Base-by-base conservation (phyloP, 2,329 filamentous ascomycete species). In the Ceratocystis papillata region DNA sequence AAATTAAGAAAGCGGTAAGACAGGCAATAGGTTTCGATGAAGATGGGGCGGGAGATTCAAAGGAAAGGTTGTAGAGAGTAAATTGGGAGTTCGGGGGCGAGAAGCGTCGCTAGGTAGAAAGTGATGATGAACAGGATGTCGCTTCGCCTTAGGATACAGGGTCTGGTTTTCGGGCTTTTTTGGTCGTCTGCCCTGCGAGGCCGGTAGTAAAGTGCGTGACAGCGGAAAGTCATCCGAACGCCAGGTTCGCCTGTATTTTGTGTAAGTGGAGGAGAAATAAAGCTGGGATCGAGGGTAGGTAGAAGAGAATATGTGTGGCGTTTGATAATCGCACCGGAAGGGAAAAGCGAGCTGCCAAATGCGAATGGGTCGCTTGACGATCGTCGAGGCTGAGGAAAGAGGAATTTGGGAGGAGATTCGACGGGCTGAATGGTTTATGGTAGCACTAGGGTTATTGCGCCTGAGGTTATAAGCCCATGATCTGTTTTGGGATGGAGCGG, bases 301-400 rank as follows among this genome's bases (percentile, higher is more conserved):
- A 59, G n/a, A 33, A 28, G 17, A 37, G 6, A 37, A n/a, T 30
- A 20, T 28, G 28, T 15, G 30, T 59, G 55, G 30, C 55, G 55
- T 59, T 15, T 59, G 28, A 22, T 37, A 37, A 37, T n/a, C 17
- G 55, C n/a, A 22, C 25, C 30, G 55, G 28, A 59, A 37, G 28
- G 8, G 30, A 37, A 28, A 59, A 59, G 55, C 25, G 55, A 33
- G 55, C 30, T 59, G 25, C 55, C 55, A 30, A 20, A 30, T 37
- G 28, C 2, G 55, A 59, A 59, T 59, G 55, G 55, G 28, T 59
- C 55, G 55, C 55, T 59, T 37, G 55, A 59, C 55, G 55, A 59
- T 59, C 55, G 55, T 59, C 55, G 55, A 59, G 55, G 55, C 17
- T 59, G 15, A 59, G 55, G 55, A 59, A 59, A 59, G 55, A 59